phyloP scores from a whole-genome alignment of 768 basidiomycete genomes.

The Russula virescens region DNA sequence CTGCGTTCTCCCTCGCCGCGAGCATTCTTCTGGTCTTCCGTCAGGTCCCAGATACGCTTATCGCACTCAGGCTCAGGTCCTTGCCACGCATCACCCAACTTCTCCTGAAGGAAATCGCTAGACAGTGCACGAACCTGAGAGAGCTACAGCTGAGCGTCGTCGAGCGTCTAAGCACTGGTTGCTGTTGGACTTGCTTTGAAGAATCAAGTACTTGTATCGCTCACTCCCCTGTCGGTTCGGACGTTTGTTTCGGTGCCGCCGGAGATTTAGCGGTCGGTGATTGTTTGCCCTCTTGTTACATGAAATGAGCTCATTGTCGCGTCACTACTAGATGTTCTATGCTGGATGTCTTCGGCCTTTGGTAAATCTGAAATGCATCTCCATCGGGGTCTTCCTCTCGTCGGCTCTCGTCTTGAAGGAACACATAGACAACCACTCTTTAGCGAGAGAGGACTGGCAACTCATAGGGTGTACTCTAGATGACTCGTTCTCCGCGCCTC shows the following conservation, averaged over 20 bases:
- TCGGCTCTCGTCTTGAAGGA: conserved; percentile 43
- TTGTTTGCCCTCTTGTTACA: neutral
- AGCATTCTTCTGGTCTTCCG: conserved; percentile 20
- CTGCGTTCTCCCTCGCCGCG: conserved; percentile 8
- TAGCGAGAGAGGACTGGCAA: neutral
- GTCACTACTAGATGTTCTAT: conserved; percentile 38
- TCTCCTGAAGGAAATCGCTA: conserved; percentile 44
- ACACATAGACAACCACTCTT: conserved; percentile 39
- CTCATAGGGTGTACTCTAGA: conserved; percentile 5
- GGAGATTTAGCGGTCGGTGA: conserved; percentile 48
- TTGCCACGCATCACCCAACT: conserved; percentile 53
- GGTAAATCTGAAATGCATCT: conserved; percentile 42
- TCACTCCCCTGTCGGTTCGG: conserved; percentile 56
- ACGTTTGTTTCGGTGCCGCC: conserved; percentile 39
- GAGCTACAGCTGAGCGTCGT: conserved; percentile 53
- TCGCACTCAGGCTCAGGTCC: conserved; percentile 43
- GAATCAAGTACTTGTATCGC: conserved; percentile 47
- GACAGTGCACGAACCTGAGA: conserved; percentile 40
- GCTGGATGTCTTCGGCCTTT: conserved; percentile 43
- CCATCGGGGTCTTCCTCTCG: conserved; percentile 61
- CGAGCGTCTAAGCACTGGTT: conserved; percentile 50
- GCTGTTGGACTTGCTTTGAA: conserved; percentile 62
- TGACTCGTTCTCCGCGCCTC: conserved; percentile 18
- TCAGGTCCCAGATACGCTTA: conserved; percentile 36
- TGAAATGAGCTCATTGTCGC: neutral